phyloP scores from a whole-genome alignment of 2,329 filamentous ascomycete species.

The Tolypocladium ophioglossoides region DNA sequence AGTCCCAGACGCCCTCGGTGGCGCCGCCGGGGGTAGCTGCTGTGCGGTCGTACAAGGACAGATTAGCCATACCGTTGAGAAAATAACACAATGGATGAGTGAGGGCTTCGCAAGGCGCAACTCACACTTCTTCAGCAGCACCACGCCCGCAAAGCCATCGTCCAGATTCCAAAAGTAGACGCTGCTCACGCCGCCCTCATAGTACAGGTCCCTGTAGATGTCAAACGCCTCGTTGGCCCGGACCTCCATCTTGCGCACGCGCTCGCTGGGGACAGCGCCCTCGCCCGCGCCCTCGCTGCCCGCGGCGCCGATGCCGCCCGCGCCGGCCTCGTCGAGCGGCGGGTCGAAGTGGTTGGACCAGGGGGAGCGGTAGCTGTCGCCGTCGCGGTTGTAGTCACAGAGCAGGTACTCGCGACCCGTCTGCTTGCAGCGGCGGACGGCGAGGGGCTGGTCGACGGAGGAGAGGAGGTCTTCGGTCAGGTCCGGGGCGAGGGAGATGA shows the following conservation, averaged over 20 bases:
- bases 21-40: constrained; percentile 55
- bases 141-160: constrained; percentile 93
- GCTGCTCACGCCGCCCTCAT: constrained; percentile 89
- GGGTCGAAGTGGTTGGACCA: constrained; percentile 99
- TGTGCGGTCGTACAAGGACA: constrained; percentile 22
- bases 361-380: constrained; percentile 94
- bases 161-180: constrained; percentile 99
- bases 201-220: constrained; percentile 92
- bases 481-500: constrained; percentile 80
- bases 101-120: constrained; percentile 5
- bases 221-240: constrained; percentile 94
- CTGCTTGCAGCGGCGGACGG: constrained; percentile 74
- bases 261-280: constrained; percentile 78
- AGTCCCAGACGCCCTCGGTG: constrained; percentile 84
- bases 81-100: no score
- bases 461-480: constrained; percentile 96
- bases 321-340: constrained; percentile 57
- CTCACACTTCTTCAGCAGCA: constrained; percentile 87
- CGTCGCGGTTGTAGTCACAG: constrained; percentile 99
- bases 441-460: constrained; percentile 91
- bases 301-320: constrained; percentile 38
- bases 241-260: constrained; percentile 88
- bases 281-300: constrained; percentile 57
- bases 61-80: background rate
- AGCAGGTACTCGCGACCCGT: constrained; percentile 92